Base-by-base conservation (phyloP, 2,329 filamentous ascomycete genomes). In the Phialemonium atrogriseum region DNA sequence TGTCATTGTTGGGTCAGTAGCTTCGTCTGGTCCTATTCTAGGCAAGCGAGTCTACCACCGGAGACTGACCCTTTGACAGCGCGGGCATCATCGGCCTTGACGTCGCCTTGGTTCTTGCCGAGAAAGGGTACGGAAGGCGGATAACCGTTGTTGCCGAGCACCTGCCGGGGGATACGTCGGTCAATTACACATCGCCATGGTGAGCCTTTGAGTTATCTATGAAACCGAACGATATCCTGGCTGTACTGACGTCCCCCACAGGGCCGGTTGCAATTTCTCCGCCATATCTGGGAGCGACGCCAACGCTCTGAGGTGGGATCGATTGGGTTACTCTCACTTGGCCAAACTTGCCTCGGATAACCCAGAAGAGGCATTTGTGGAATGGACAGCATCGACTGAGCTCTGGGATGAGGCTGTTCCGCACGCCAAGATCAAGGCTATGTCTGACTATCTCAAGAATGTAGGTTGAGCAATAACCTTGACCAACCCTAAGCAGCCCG, bases 211-310 rank as follows among this genome's bases (percentile, higher is more conserved):
- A 10, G 10, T 18, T 20, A 28, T 36, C 27, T 23, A n/a, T n/a
- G n/a, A n/a, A n/a, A n/a, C n/a, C n/a, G n/a, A n/a, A n/a, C n/a
- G n/a, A n/a, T n/a, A n/a, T n/a, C n/a, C n/a, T n/a, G n/a, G n/a
- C n/a, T n/a, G n/a, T n/a, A n/a, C n/a, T n/a, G n/a, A 33, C 33
- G 12, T 24, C 7, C 18, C 25, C 30, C n/a, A 4, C 16, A 54
- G 59, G 56, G 60, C 60, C 8, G 60, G 60, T 3, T 60, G 56
- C 36, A 64, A 64, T 39, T 63, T 63, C 39, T 64, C 60, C 1
- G 59, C 56, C 23, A 59, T 64, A 26, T 62, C 60, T 1, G 59
- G 59, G 14, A 53, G 41, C 10, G 58, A 64, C 30, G 37, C 45
- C 12, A 63, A 64, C 28, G 60, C 59, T 0, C 37, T 64, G 24